A percentile compares a stretch with the other conserved stretches of the same genome.
Conservation (phyloP, 495 filamentous ascomycete genomes). For the Annulohypoxylon stygium region DNA sequence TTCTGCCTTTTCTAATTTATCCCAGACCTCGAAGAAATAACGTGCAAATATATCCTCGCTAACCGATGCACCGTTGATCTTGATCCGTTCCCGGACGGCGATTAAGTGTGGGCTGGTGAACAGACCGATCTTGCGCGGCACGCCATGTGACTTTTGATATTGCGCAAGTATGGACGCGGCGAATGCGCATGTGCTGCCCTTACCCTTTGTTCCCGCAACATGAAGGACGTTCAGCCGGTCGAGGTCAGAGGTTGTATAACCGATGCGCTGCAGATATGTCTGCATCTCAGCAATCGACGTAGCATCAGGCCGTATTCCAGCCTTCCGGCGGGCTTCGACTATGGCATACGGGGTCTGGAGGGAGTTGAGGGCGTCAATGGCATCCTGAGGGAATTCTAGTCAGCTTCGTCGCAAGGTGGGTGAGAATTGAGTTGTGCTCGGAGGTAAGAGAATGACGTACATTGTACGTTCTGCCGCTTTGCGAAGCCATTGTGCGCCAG, state of each 20-base stretch:
- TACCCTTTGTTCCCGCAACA: slow-evolving; percentile 93
- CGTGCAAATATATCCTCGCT: slow-evolving; percentile 81
- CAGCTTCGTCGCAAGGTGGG: slow-evolving; percentile 15
- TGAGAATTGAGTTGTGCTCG: not conserved
- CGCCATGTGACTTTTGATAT: slow-evolving; percentile 51
- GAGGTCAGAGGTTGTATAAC: slow-evolving; percentile 81
- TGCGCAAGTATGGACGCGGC: slow-evolving; percentile 66
- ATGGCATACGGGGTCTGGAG: slow-evolving; percentile 87
- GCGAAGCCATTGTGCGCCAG: slow-evolving; percentile 48
- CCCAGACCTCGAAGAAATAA: slow-evolving; percentile 93
- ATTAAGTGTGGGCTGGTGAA: slow-evolving; percentile 92
- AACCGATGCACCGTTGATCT: slow-evolving; percentile 81
- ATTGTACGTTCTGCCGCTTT: slow-evolving; percentile 46
- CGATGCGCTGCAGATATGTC: slow-evolving; percentile 79
- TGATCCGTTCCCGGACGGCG: slow-evolving; percentile 88
- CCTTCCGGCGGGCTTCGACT: slow-evolving; percentile 79
- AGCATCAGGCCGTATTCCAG: slow-evolving; percentile 75
- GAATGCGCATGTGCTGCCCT: slow-evolving; percentile 84
- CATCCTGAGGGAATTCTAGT: slow-evolving; percentile 68
- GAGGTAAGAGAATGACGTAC: slow-evolving; percentile 29
- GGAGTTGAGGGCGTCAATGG: slow-evolving; percentile 87
- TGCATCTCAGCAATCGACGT: slow-evolving; percentile 80
- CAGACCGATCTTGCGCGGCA: slow-evolving; percentile 74
- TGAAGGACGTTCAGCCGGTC: slow-evolving; percentile 81
- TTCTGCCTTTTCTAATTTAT: slow-evolving; percentile 70